Conservation (phyloP, 345 rosid species). For the Microcos paniculata region DNA sequence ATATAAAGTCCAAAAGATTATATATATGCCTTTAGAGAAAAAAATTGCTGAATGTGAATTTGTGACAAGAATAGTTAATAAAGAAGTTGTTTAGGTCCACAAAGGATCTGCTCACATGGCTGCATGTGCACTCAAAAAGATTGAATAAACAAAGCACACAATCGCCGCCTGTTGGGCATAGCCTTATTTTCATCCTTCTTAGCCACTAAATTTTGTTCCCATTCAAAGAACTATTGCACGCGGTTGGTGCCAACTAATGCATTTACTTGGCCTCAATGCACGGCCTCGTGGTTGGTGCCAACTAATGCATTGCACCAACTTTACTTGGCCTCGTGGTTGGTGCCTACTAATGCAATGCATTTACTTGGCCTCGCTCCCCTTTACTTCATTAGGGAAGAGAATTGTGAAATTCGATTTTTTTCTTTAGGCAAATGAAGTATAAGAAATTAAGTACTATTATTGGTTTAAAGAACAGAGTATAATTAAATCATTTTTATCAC, state of each 20-base stretch:
- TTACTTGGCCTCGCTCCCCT: background rate
- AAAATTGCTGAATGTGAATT: background rate
- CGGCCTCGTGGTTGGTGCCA: too few species aligned
- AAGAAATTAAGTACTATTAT: too few species aligned
- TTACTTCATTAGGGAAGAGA: background rate
- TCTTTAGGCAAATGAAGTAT: background rate
- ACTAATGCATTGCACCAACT: too few species aligned
- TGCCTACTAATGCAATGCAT: too few species aligned
- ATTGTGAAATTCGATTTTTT: background rate
- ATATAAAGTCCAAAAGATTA: background rate
- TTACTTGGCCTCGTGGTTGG: too few species aligned
- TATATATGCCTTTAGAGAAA: background rate
- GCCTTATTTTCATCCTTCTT: background rate
- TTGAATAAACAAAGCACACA: background rate
- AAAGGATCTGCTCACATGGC: slow-evolving; percentile 20
- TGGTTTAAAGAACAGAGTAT: too few species aligned
- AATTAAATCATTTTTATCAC: too few species aligned
- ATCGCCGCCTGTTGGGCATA: background rate
- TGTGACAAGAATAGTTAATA: background rate
- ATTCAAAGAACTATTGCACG: background rate
- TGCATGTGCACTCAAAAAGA: slow-evolving; percentile 23
- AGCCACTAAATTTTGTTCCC: background rate
- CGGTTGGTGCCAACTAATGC: background rate
- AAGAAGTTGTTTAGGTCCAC: background rate
- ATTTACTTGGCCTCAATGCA: too few species aligned